These are phyloP conservation scores for Ceratocystis smalleyi DNA, from an alignment of 2,329 filamentous ascomycete genomes.

Conservation along the genomic window DNA sequence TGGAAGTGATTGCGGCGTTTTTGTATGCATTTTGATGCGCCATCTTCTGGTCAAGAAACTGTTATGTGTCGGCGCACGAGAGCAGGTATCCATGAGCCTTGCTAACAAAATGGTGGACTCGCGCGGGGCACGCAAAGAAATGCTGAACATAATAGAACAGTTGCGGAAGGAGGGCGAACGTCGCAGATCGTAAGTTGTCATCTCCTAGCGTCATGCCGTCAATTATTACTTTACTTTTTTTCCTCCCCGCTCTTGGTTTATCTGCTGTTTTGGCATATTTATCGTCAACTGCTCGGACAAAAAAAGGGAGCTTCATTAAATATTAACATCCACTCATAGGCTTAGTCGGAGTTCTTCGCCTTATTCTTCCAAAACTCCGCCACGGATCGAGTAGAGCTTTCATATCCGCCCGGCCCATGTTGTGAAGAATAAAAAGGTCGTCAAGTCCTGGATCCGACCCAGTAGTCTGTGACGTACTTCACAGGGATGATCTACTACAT, in stretches of 20 bases:
- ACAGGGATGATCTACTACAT: background rate
- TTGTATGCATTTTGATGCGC: constrained; percentile 88
- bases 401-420: constrained; percentile 1
- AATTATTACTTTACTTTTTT: no score
- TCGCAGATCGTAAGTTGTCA: constrained; percentile 53
- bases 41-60: constrained; percentile 78
- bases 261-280: background rate
- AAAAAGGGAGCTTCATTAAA: background rate
- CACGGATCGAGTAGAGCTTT: constrained; percentile 28
- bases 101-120: constrained; percentile 72
- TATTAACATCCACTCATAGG: background rate
- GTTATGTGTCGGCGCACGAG: constrained; percentile 58
- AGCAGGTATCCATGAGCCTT: constrained; percentile 93
- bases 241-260: background rate
- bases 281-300: background rate
- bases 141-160: constrained; percentile 75
- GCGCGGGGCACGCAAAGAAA: constrained; percentile 66
- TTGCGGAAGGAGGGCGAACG: constrained; percentile 77
- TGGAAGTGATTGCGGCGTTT: constrained; percentile 84
- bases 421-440: background rate
- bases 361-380: constrained; percentile 25
- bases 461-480: background rate
- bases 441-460: background rate
- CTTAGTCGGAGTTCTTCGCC: constrained; percentile 18
- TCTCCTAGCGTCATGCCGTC: background rate